A percentile compares a stretch with the other conserved stretches of the same genome.
phyloP scores from a whole-genome alignment of 1,139 yeast genomes.

The Pichia sp. region DNA sequence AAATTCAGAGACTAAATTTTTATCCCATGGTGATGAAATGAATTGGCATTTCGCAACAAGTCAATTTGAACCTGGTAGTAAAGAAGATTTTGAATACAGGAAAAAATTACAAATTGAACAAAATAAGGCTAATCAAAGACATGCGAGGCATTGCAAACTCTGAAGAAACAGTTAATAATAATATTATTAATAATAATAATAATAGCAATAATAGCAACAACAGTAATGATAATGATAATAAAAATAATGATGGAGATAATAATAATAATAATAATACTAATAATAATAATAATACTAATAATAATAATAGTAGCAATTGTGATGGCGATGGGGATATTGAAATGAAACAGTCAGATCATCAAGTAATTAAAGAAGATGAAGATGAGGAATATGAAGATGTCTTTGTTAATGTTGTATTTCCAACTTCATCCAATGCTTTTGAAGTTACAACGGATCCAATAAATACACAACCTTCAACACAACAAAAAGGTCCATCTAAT shows the following conservation, averaged over 20 bases:
- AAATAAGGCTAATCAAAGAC: constrained; percentile 11
- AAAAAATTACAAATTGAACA: constrained; percentile 16
- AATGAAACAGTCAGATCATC: constrained; percentile 13
- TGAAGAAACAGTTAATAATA: constrained; percentile 12
- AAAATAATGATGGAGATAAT: too few relatives aligned
- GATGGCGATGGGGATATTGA: neutral
- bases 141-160: constrained; percentile 19
- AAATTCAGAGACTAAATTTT: constrained; percentile 48
- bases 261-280: too few relatives aligned
- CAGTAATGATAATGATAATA: too few relatives aligned
- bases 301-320: too few relatives aligned
- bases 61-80: constrained; percentile 54
- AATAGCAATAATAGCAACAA: too few relatives aligned
- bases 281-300: too few relatives aligned
- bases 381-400: constrained; percentile 31
- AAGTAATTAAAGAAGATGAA: constrained; percentile 17
- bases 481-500: constrained; percentile 2
- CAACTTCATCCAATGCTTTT: constrained; percentile 21
- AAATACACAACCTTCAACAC: constrained; percentile 1
- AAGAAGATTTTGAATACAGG: constrained; percentile 50
- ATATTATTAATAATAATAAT: too few relatives aligned
- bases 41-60: constrained; percentile 48
- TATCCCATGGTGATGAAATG: constrained; percentile 52
- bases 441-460: constrained; percentile 11
- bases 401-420: constrained; percentile 40